phyloP scores from a whole-genome alignment of 305 asterid genomes.

The Solanum aculeatissimum region DNA sequence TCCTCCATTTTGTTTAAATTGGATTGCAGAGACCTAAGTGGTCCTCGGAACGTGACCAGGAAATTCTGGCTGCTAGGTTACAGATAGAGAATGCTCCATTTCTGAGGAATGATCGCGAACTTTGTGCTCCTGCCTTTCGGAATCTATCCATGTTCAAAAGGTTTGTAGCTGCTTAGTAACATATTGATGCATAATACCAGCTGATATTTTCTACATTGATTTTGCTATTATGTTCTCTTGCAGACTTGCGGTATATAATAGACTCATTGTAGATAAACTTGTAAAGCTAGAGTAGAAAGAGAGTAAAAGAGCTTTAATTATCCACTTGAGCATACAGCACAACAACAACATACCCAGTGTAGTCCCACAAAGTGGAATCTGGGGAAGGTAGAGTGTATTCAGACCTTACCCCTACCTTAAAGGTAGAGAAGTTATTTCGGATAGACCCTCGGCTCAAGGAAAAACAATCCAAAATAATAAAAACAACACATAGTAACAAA shows the following conservation, averaged over 20 bases:
- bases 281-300: neutral
- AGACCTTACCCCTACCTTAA: no score
- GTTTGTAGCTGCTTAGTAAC: constrained; percentile 14
- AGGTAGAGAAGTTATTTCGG: no score
- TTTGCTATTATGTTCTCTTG: neutral
- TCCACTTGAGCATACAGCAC: neutral
- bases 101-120: constrained; percentile 41
- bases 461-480: no score
- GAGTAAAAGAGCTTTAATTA: neutral
- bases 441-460: no score
- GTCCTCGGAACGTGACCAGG: constrained; percentile 75
- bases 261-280: neutral
- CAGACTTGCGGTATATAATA: neutral
- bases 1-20: neutral
- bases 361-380: no score
- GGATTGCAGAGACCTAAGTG: constrained; percentile 70
- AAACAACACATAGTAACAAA: no score
- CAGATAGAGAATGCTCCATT: constrained; percentile 55
- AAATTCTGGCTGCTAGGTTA: constrained; percentile 47
- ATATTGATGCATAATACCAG: neutral
- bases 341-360: no score
- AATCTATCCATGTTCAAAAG: constrained; percentile 75
- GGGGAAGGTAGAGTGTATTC: no score
- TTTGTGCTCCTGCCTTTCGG: constrained; percentile 66
- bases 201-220: neutral